Conservation (phyloP, 164 flowering plant species). For the Vitis rupestris region DNA sequence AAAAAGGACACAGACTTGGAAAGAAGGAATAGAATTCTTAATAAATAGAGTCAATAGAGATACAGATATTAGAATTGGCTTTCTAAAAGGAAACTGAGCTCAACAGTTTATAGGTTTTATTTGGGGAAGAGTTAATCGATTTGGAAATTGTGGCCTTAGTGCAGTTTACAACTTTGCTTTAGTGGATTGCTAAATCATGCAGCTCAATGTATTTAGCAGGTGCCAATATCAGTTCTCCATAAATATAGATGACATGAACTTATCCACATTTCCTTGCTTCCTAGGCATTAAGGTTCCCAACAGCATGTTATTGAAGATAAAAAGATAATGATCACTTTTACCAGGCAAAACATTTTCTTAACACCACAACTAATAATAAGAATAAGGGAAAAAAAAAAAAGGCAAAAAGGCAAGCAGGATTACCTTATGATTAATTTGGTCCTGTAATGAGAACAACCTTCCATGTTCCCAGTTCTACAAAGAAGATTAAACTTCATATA, state of each 20-base stretch:
- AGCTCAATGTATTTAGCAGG: neutral
- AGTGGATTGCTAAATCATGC: neutral
- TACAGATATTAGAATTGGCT: neutral
- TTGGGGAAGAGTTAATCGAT: too few relatives aligned
- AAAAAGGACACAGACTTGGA: too few relatives aligned
- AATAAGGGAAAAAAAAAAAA: too few relatives aligned
- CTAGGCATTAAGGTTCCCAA: neutral
- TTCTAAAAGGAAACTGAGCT: neutral
- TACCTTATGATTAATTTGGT: constrained; percentile 93
- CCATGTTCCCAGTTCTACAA: constrained; percentile 74
- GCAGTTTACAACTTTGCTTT: too few relatives aligned
- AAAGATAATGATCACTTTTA: neutral
- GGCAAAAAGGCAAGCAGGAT: neutral
- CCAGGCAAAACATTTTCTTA: neutral
- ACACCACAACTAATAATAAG: too few relatives aligned
- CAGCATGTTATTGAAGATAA: neutral
- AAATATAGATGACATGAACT: neutral
- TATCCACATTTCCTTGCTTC: neutral
- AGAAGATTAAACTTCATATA: constrained; percentile 2
- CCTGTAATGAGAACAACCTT: constrained; percentile 73
- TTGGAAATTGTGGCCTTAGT: too few relatives aligned
- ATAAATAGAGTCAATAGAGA: too few relatives aligned
- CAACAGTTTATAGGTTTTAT: neutral
- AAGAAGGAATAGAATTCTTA: neutral
- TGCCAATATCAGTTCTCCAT: neutral